Evolutionary conservation across 768 basidiomycete genomes (phyloP).

Genomic region (Naganishia randhawae): DNA sequence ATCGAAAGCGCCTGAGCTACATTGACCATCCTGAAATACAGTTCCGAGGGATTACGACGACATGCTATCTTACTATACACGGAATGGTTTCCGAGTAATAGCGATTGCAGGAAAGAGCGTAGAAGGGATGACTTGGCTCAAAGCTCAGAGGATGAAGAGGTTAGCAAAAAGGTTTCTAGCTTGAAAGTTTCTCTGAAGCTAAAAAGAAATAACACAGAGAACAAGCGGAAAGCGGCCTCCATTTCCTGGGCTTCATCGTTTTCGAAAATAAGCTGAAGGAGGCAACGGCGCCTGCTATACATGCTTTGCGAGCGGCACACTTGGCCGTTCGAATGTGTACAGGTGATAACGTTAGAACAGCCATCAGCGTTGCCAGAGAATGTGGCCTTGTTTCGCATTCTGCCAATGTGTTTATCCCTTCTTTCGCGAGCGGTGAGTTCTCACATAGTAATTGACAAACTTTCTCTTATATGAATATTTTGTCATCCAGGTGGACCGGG

Average conservation of each 20-base stretch:
- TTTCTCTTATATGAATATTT: neutral
- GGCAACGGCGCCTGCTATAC: constrained; percentile 83
- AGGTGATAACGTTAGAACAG: constrained; percentile 93
- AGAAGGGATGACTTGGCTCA: constrained; percentile 90
- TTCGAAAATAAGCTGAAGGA: constrained; percentile 97
- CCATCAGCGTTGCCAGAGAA: constrained; percentile 93
- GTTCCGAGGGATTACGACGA: constrained; percentile 97
- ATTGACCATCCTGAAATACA: constrained; percentile 45
- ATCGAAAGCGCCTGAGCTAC: neutral
- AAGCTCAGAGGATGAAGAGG: constrained; percentile 94
- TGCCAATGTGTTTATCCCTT: constrained; percentile 80
- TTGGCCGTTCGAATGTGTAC: constrained; percentile 96
- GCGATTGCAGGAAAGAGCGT: constrained; percentile 95
- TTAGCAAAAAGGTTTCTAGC: constrained; percentile 45
- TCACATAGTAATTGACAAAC: neutral
- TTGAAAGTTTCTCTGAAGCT: neutral
- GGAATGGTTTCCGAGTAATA: constrained; percentile 93
- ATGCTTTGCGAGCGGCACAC: constrained; percentile 80
- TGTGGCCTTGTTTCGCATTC: constrained; percentile 82
- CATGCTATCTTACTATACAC: constrained; percentile 91
- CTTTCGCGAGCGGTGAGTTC: constrained; percentile 66
- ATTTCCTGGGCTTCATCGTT: constrained; percentile 90
- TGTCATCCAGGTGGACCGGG: constrained; percentile 14
- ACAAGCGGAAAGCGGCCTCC: constrained; percentile 83
- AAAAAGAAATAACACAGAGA: constrained; percentile 59